These are phyloP conservation scores for Alternaria viburni DNA, from an alignment of 2,329 filamentous ascomycete species.

Conservation along the genomic window DNA sequence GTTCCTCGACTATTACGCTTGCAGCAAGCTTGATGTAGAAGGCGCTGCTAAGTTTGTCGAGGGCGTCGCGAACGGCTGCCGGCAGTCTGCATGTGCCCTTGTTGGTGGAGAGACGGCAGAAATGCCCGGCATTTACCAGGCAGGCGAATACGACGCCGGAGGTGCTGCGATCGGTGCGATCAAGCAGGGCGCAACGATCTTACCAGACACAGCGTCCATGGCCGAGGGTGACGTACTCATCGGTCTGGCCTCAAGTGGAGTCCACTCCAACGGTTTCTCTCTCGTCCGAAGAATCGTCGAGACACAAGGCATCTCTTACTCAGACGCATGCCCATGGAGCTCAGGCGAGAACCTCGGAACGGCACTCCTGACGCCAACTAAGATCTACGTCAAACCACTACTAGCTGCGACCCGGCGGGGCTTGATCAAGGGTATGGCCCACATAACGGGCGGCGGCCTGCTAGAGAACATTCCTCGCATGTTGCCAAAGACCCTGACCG, in stretches of 20 bases:
- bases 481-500: constrained; percentile 78
- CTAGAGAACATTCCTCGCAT: constrained; percentile 94
- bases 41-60: constrained; percentile 85
- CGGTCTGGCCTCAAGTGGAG: constrained; percentile 82
- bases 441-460: constrained; percentile 95
- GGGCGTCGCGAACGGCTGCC: constrained; percentile 87
- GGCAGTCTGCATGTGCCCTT: constrained; percentile 82
- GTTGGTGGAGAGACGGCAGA: constrained; percentile 98
- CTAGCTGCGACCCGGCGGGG: constrained; percentile 67
- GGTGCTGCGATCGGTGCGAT: constrained; percentile 90
- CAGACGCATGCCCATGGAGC: constrained; percentile 79
- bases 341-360: constrained; percentile 68
- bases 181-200: constrained; percentile 65
- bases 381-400: constrained; percentile 88
- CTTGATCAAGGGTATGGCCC: constrained; percentile 88
- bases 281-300: constrained; percentile 91
- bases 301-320: constrained; percentile 72
- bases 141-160: constrained; percentile 89
- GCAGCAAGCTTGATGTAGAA: constrained; percentile 81
- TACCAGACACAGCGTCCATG: constrained; percentile 82
- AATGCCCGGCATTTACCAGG: constrained; percentile 94
- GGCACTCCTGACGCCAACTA: constrained; percentile 84
- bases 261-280: constrained; percentile 97
- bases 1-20: constrained; percentile 98
- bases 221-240: constrained; percentile 81